Percentiles rank a stretch among this genome's conserved stretches.
Conservation (phyloP, 2,329 filamentous ascomycete species). For the Sclerotinia borealis region DNA sequence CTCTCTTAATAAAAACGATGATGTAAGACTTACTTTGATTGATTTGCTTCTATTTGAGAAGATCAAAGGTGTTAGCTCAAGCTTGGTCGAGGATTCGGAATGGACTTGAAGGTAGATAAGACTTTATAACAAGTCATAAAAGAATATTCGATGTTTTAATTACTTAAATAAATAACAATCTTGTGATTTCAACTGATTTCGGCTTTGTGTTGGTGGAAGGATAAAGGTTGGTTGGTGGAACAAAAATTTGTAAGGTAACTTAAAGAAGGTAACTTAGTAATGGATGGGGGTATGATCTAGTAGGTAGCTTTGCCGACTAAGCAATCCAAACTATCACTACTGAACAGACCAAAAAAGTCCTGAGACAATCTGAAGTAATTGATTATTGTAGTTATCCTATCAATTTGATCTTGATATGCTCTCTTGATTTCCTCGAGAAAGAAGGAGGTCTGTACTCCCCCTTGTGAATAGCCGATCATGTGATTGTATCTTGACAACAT, state of each 20-base stretch:
- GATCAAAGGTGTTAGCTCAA: background rate
- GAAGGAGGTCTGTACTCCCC: background rate
- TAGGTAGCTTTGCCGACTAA: background rate
- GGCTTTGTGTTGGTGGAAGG: background rate
- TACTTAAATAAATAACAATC: accelerated
- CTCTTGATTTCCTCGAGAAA: background rate
- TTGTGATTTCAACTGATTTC: background rate
- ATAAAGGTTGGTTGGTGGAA: background rate
- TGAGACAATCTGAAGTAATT: accelerated
- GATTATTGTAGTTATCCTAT: background rate
- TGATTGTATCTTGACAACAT: background rate
- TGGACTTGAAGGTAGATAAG: background rate
- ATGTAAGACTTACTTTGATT: background rate
- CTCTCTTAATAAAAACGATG: background rate
- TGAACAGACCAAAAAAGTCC: background rate
- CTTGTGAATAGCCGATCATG: constrained; percentile 1
- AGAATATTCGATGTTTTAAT: background rate
- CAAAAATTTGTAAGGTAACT: no score
- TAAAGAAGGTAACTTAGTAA: background rate
- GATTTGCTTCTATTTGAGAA: background rate
- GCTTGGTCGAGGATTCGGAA: background rate
- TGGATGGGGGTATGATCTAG: background rate
- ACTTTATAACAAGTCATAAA: background rate
- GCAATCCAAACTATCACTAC: background rate
- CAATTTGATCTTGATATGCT: background rate